These are phyloP conservation scores for Salix exigua DNA, from an alignment of 345 rosid species.

Conservation along the genomic window DNA sequence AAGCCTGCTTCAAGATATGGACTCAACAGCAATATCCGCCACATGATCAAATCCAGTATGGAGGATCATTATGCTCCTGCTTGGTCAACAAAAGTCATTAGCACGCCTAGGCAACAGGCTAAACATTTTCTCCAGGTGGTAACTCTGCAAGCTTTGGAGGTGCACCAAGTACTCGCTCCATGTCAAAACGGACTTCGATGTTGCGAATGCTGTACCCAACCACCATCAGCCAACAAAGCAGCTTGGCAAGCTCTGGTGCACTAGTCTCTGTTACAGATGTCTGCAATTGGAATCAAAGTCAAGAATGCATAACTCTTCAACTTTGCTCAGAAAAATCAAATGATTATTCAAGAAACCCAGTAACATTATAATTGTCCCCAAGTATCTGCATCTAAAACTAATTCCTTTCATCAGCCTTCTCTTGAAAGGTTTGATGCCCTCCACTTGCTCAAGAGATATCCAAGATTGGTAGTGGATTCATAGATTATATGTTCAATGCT, in stretches of 20 bases:
- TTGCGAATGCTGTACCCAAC: constrained; percentile 93
- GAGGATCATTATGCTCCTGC: neutral
- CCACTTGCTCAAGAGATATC: neutral
- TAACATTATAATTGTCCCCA: neutral
- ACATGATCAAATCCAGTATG: neutral
- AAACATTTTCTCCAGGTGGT: constrained; percentile 81
- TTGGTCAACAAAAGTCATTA: neutral
- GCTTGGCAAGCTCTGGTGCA: constrained; percentile 78
- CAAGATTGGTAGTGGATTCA: neutral
- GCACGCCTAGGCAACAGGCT: constrained; percentile 5
- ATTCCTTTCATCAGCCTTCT: neutral
- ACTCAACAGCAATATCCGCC: neutral
- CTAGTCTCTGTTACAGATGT: constrained; percentile 69
- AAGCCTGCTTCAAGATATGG: neutral
- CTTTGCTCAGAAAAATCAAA: neutral
- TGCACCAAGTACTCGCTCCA: constrained; percentile 85
- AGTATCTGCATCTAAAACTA: neutral
- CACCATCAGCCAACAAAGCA: constrained; percentile 93
- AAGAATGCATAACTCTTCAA: neutral
- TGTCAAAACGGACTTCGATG: constrained; percentile 92
- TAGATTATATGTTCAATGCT: neutral
- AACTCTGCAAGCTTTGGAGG: constrained; percentile 76
- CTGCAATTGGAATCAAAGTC: constrained; percentile 35
- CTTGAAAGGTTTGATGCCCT: neutral
- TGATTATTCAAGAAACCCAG: neutral